phyloP scores from a whole-genome alignment of 2,329 filamentous ascomycete species.

The Exophiala oligosperma region DNA sequence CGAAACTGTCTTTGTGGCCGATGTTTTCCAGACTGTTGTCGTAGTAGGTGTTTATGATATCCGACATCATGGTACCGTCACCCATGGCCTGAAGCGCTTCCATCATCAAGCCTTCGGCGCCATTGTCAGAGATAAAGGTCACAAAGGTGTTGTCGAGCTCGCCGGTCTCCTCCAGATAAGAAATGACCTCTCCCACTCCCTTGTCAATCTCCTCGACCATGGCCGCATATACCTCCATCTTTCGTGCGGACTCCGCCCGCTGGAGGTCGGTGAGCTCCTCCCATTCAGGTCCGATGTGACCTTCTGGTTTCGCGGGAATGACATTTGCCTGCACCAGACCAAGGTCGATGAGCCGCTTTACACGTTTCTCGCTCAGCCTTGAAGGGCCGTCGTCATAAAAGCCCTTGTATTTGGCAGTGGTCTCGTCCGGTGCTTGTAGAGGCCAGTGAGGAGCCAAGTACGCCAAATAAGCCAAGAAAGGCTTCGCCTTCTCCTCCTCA shows the following conservation, averaged over 20 bases:
- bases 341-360: constrained; percentile 57
- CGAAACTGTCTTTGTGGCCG: constrained; percentile 46
- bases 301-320: constrained; percentile 29
- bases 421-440: constrained; percentile 58
- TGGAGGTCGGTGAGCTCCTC: no score
- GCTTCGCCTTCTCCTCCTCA: constrained; percentile 15
- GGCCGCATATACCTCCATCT: constrained; percentile 51
- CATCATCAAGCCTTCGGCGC: constrained; percentile 48
- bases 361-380: constrained; percentile 53
- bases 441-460: constrained; percentile 67
- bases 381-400: constrained; percentile 63
- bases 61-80: constrained; percentile 40
- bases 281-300: no score
- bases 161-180: constrained; percentile 45
- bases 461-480: constrained; percentile 34
- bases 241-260: no score
- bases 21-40: constrained; percentile 35
- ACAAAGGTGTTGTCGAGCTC: constrained; percentile 52
- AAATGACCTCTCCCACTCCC: constrained; percentile 46
- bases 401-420: constrained; percentile 59
- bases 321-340: constrained; percentile 56
- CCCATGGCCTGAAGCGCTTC: constrained; percentile 44
- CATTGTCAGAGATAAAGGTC: constrained; percentile 52
- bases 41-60: constrained; percentile 42
- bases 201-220: constrained; percentile 51